Percentiles rank a stretch among this genome's conserved stretches.
phyloP scores from a whole-genome alignment of 495 filamentous ascomycete genomes.

The Xylaria flabelliformis region DNA sequence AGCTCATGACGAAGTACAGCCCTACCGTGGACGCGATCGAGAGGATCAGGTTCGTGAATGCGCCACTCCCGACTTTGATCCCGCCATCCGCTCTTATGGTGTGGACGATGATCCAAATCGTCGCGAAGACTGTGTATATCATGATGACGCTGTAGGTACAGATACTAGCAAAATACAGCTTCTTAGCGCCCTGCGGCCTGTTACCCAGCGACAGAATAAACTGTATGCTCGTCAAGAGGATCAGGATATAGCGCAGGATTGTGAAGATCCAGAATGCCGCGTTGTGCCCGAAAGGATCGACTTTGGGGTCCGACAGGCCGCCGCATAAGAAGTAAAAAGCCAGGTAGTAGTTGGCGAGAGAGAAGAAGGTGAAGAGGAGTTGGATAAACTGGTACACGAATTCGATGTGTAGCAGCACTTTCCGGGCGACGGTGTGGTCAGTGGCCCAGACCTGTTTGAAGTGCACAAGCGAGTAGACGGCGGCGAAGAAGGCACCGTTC shows the following conservation, averaged over 20 bases:
- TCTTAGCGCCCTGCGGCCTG: slow-evolving; percentile 92
- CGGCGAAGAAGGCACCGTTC: slow-evolving; percentile 98
- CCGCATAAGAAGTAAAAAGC: slow-evolving; percentile 99
- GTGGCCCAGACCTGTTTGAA: slow-evolving; percentile 92
- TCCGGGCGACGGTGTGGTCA: slow-evolving; percentile 87
- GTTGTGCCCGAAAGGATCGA: slow-evolving; percentile 90
- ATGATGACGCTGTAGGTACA: slow-evolving; percentile 91
- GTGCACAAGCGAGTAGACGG: slow-evolving; percentile 96
- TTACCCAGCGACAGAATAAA: slow-evolving; percentile 99
- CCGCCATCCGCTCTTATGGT: slow-evolving; percentile 65
- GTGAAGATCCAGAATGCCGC: slow-evolving; percentile 86
- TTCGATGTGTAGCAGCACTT: slow-evolving; percentile 92
- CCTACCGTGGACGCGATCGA: slow-evolving; percentile 88
- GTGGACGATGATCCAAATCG: slow-evolving; percentile 82
- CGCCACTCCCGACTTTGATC: slow-evolving; percentile 74
- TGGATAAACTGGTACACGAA: slow-evolving; percentile 94
- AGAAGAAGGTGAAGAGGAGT: slow-evolving; percentile 96
- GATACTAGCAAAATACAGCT: slow-evolving; percentile 87
- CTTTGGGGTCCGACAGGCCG: slow-evolving; percentile 77
- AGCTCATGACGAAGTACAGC: slow-evolving; percentile 93
- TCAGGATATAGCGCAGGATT: slow-evolving; percentile 81
- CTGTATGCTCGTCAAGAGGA: slow-evolving; percentile 89
- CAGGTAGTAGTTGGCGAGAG: slow-evolving; percentile 97
- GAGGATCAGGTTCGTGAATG: slow-evolving; percentile 94
- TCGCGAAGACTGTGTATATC: slow-evolving; percentile 90